A percentile compares a stretch with the other conserved stretches of the same genome.
Evolutionary conservation across 2,329 filamentous ascomycete species (phyloP).

Genomic region (Thermothelomyces thermophilus): DNA sequence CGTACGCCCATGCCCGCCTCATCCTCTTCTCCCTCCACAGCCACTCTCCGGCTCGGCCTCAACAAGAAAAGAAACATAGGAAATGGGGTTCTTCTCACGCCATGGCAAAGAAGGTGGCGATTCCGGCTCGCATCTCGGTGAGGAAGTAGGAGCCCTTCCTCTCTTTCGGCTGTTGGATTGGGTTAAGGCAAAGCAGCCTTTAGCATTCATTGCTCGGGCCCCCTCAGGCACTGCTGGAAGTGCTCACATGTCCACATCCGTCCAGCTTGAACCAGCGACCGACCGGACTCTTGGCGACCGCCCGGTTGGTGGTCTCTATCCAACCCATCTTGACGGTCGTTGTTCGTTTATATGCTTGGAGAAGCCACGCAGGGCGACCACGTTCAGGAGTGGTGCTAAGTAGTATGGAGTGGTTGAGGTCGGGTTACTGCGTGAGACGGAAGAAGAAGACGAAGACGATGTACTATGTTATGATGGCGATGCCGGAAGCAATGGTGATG

Average conservation of each 20-base stretch:
- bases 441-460: too few relatives aligned
- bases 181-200: conserved; percentile 8
- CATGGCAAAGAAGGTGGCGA: conserved; percentile 71
- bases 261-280: conserved; percentile 75
- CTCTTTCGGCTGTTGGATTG: conserved; percentile 51
- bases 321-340: conserved; percentile 37
- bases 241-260: conserved; percentile 69
- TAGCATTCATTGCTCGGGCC: conserved; percentile 16
- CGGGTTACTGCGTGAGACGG: too few relatives aligned
- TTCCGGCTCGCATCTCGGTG: conserved; percentile 75
- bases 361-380: background rate
- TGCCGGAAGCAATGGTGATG: background rate
- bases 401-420: too few relatives aligned
- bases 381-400: background rate
- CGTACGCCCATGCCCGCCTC: too few relatives aligned
- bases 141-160: conserved; percentile 71
- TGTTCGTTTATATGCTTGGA: background rate
- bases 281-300: conserved; percentile 57
- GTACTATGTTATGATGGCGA: background rate
- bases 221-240: conserved; percentile 7
- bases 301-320: conserved; percentile 45
- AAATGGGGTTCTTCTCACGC: conserved; percentile 41
- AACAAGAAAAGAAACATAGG: too few relatives aligned
- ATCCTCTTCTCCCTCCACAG: too few relatives aligned
- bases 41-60: too few relatives aligned